Conservation (phyloP, 306 rosid genomes). For the Gastrolobium villosum region DNA sequence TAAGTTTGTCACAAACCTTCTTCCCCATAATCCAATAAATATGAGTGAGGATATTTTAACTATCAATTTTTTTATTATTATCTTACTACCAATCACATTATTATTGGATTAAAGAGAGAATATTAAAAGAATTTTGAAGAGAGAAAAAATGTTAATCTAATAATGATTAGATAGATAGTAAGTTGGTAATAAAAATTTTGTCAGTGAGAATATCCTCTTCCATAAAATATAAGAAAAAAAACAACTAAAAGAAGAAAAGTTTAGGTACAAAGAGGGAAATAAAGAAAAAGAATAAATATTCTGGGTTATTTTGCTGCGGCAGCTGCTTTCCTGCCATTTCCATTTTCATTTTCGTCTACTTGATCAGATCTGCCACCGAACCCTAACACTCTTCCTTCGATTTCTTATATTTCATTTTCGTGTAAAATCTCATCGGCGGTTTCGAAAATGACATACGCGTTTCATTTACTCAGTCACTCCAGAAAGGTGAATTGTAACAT, state of each 20-base stretch:
- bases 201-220: no score
- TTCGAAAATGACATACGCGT: slow-evolving; percentile 66
- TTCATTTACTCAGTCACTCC: slow-evolving; percentile 80
- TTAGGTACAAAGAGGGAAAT: background rate
- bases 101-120: no score
- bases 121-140: no score
- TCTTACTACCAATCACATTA: no score
- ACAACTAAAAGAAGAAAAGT: background rate
- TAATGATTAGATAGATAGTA: no score
- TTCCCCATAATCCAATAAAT: no score
- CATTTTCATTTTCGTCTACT: slow-evolving; percentile 22
- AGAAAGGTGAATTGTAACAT: slow-evolving; percentile 57
- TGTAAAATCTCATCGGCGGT: background rate
- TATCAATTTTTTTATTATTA: no score
- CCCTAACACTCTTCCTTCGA: slow-evolving; percentile 35
- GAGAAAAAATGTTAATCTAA: no score
- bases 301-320: slow-evolving; percentile 20
- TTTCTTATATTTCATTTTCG: background rate
- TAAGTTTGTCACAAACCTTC: no score
- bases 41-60: no score
- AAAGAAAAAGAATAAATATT: background rate
- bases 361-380: slow-evolving; percentile 49
- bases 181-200: no score
- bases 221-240: background rate
- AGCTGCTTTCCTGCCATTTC: slow-evolving; percentile 25